phyloP scores from a whole-genome alignment of 2,329 filamentous ascomycete genomes.

The Hymenoscyphus fraxineus region DNA sequence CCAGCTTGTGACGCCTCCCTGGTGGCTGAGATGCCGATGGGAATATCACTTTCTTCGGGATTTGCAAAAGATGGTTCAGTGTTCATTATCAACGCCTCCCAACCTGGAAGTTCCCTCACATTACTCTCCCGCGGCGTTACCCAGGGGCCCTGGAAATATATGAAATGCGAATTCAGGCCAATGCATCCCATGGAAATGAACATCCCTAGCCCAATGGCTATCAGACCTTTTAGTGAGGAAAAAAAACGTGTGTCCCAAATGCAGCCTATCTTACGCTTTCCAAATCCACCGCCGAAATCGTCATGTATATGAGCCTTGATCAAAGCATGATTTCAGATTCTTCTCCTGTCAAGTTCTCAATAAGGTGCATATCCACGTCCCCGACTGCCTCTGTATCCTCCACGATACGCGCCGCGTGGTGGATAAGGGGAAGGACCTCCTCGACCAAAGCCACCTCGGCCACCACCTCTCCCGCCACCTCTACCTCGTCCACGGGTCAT shows the following conservation, averaged over 20 bases:
- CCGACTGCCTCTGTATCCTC: constrained; percentile 52
- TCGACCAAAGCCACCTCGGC: constrained; percentile 47
- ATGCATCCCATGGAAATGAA: background rate
- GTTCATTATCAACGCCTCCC: constrained; percentile 3
- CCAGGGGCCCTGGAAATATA: constrained; percentile 2
- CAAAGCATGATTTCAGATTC: background rate
- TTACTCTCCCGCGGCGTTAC: constrained; percentile 5
- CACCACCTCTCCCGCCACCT: constrained; percentile 44
- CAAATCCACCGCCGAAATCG: constrained; percentile 9
- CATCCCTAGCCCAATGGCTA: background rate
- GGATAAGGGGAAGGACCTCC: constrained; percentile 43
- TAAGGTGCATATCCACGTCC: constrained; percentile 63
- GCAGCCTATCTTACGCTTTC: constrained; percentile 24
- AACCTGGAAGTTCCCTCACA: background rate
- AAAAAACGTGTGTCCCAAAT: constrained; percentile 11
- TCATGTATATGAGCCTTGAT: background rate
- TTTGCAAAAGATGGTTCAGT: background rate
- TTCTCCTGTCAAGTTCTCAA: constrained; percentile 37
- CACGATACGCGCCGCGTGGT: constrained; percentile 52
- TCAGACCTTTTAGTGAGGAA: constrained; percentile 11
- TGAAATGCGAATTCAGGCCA: constrained; percentile 1
- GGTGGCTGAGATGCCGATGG: background rate
- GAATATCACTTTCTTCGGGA: background rate
- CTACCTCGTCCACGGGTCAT: constrained; percentile 75
- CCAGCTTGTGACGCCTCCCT: background rate